Conservation (phyloP, 192 early-diverging fungal species). For the Coemansia sp. region DNA sequence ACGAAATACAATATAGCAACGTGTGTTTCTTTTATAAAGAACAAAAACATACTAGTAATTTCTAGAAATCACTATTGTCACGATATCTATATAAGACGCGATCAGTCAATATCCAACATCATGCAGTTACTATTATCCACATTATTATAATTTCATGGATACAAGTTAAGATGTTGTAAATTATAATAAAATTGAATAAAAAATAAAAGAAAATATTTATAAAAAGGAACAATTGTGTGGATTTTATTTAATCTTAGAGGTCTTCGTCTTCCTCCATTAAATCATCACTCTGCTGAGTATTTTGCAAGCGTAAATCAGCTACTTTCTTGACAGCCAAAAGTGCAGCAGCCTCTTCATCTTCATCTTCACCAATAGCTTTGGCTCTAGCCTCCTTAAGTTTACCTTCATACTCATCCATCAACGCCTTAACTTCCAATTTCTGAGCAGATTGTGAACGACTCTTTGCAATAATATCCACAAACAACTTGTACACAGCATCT, state of each 20-base stretch:
- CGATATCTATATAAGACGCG: too few species aligned
- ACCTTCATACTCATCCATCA: conserved; percentile 82
- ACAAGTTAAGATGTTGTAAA: too few species aligned
- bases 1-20: too few species aligned
- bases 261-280: conserved; percentile 12
- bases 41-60: too few species aligned
- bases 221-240: not conserved
- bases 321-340: not conserved
- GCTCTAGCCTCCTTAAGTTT: conserved; percentile 72
- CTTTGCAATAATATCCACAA: conserved; percentile 85
- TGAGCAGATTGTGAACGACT: conserved; percentile 50
- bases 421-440: conserved; percentile 73
- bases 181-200: too few species aligned
- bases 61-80: too few species aligned
- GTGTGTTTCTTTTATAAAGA: too few species aligned
- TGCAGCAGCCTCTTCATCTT: conserved; percentile 23
- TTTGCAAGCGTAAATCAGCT: not conserved
- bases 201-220: not conserved
- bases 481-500: conserved; percentile 74
- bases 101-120: too few species aligned
- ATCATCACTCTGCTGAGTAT: conserved; percentile 7
- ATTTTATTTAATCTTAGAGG: not conserved
- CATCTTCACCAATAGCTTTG: conserved; percentile 64
- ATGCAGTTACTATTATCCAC: too few species aligned
- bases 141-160: too few species aligned